Conservation (phyloP, 2,329 filamentous ascomycete genomes). For the Neonectria sp. region DNA sequence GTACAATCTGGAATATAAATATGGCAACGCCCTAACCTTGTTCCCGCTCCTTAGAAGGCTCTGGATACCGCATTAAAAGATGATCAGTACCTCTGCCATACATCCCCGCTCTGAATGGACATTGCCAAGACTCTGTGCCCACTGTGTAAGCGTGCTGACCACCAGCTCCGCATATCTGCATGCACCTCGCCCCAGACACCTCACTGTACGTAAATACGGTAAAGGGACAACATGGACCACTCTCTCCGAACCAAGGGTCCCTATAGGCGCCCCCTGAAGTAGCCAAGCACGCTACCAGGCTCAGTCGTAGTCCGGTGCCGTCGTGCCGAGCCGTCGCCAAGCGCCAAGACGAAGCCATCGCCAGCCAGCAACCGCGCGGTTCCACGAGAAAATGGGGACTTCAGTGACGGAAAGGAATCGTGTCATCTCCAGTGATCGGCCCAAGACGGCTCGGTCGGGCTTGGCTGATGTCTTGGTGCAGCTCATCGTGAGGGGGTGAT, state of each 20-base stretch:
- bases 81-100: neutral
- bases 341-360: slow-evolving; percentile 29
- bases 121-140: neutral
- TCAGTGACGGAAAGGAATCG: slow-evolving; percentile 30
- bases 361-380: slow-evolving; percentile 16
- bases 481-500: slow-evolving; percentile 11
- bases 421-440: slow-evolving; percentile 35
- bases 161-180: slow-evolving; percentile 1
- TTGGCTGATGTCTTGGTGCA: slow-evolving; percentile 35
- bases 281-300: neutral
- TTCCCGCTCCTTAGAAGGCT: no score
- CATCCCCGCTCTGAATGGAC: neutral
- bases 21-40: no score
- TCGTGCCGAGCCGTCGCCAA: slow-evolving; percentile 30
- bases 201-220: neutral
- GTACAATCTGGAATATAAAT: no score
- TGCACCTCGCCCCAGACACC: slow-evolving; percentile 1
- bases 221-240: neutral
- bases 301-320: neutral
- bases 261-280: neutral
- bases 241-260: neutral
- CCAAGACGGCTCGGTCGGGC: slow-evolving; percentile 36
- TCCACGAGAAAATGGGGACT: neutral
- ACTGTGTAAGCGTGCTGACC: neutral
- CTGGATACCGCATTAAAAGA: neutral